Percentiles rank a stretch among this genome's conserved stretches.
phyloP scores from a whole-genome alignment of 441 rosid species.

The Erodium texanum region DNA sequence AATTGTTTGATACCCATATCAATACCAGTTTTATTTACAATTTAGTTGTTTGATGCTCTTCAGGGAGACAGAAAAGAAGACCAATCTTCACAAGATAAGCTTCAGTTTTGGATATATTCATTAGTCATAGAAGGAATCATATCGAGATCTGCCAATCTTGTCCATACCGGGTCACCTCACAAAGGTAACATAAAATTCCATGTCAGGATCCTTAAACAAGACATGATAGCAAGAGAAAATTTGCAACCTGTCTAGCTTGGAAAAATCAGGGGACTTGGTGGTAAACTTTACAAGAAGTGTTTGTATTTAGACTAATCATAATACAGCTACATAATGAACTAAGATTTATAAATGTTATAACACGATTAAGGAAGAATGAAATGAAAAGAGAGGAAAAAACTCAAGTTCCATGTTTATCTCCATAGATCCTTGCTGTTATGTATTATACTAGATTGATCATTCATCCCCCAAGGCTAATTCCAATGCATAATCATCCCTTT shows the following conservation, averaged over 20 bases:
- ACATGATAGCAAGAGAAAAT: neutral
- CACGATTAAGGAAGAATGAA: neutral
- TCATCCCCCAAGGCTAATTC: conserved; percentile 90
- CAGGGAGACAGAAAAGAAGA: neutral
- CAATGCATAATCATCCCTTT: conserved; percentile 85
- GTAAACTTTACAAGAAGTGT: neutral
- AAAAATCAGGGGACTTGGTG: neutral
- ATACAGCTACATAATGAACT: conserved; percentile 2
- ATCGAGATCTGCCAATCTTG: neutral
- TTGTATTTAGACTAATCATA: neutral
- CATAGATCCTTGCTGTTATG: conserved; percentile 11
- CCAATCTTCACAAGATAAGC: neutral
- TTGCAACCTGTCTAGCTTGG: neutral
- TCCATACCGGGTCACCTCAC: neutral
- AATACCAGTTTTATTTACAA: neutral
- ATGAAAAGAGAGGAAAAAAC: neutral
- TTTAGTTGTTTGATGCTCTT: neutral
- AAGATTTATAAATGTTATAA: no score
- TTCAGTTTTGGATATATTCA: neutral
- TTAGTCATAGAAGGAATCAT: neutral
- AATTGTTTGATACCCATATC: neutral
- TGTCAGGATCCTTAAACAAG: neutral
- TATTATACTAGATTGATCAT: conserved; percentile 19
- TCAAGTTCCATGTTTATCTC: conserved; percentile 8
- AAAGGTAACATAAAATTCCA: neutral